Evolutionary conservation across 768 basidiomycete species (phyloP).

Genomic region (Agaricus subrufescens): DNA sequence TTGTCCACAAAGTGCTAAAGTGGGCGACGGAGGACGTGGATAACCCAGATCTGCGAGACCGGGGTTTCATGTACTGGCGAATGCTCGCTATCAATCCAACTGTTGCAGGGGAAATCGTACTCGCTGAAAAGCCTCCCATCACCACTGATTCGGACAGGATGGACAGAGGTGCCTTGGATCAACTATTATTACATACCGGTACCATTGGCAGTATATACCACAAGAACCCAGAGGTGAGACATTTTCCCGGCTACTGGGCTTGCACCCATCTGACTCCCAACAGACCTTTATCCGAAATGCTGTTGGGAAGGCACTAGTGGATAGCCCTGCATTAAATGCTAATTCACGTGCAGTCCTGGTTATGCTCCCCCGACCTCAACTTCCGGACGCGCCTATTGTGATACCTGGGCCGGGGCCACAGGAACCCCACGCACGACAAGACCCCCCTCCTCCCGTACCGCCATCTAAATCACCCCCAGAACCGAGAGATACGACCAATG

Average conservation of each 20-base stretch:
- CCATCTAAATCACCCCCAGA: slow-evolving; percentile 16
- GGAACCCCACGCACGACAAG: slow-evolving; percentile 34
- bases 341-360: slow-evolving; percentile 73
- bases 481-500: slow-evolving; percentile 24
- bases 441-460: slow-evolving; percentile 14
- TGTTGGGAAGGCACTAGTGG: slow-evolving; percentile 72
- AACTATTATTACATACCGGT: slow-evolving; percentile 89
- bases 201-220: slow-evolving; percentile 96
- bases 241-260: not conserved
- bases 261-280: slow-evolving; percentile 3
- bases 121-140: slow-evolving; percentile 91
- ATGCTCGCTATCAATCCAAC: slow-evolving; percentile 90
- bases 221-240: slow-evolving; percentile 86
- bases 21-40: slow-evolving; percentile 98
- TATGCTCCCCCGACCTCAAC: slow-evolving; percentile 48
- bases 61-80: slow-evolving; percentile 99
- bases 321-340: slow-evolving; percentile 86
- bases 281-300: slow-evolving; percentile 94
- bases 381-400: slow-evolving; percentile 40
- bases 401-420: slow-evolving; percentile 62
- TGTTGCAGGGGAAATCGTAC: slow-evolving; percentile 84
- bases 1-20: slow-evolving; percentile 93
- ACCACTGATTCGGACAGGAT: slow-evolving; percentile 98
- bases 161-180: slow-evolving; percentile 95
- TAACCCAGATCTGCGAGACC: slow-evolving; percentile 94